phyloP scores from a whole-genome alignment of 768 basidiomycete genomes.

The Suillus tomentosus region DNA sequence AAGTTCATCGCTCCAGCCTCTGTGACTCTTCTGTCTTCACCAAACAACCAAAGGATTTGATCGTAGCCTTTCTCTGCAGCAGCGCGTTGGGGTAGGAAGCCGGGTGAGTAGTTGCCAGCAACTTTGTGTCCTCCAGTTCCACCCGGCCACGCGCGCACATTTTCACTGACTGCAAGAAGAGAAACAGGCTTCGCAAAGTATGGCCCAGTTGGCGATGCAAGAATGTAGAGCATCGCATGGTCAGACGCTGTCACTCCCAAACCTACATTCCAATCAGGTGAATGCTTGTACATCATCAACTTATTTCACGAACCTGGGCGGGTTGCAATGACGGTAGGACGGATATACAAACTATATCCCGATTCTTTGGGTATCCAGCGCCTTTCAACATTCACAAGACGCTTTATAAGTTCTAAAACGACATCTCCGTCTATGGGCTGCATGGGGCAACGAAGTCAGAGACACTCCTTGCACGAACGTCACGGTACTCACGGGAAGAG shows the following conservation, averaged over 20 bases:
- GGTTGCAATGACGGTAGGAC: constrained; percentile 69
- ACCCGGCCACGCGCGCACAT: constrained; percentile 81
- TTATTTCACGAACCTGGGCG: constrained; percentile 34
- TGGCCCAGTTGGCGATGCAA: constrained; percentile 62
- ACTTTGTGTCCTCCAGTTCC: constrained; percentile 69
- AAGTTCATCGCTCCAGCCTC: constrained; percentile 84
- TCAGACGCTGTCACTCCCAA: constrained; percentile 76
- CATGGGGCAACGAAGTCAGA: neutral
- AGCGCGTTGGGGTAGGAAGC: constrained; percentile 62
- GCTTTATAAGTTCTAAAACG: constrained; percentile 57
- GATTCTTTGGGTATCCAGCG: constrained; percentile 80
- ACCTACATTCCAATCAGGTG: constrained; percentile 25
- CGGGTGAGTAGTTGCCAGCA: constrained; percentile 64
- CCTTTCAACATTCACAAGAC: constrained; percentile 68
- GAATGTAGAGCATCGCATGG: constrained; percentile 84
- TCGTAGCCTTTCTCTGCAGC: constrained; percentile 71
- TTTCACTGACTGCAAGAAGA: constrained; percentile 65
- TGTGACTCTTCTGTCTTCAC: constrained; percentile 53
- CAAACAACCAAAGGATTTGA: constrained; percentile 79
- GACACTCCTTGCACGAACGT: neutral
- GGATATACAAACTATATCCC: constrained; percentile 85
- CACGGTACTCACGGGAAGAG: constrained; percentile 58
- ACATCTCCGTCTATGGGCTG: constrained; percentile 48
- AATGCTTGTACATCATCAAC: neutral
- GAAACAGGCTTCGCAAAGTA: constrained; percentile 57